These are phyloP conservation scores for Wickerhamiella vanderwaltii DNA, from an alignment of 805 yeast species.

Conservation along the genomic window DNA sequence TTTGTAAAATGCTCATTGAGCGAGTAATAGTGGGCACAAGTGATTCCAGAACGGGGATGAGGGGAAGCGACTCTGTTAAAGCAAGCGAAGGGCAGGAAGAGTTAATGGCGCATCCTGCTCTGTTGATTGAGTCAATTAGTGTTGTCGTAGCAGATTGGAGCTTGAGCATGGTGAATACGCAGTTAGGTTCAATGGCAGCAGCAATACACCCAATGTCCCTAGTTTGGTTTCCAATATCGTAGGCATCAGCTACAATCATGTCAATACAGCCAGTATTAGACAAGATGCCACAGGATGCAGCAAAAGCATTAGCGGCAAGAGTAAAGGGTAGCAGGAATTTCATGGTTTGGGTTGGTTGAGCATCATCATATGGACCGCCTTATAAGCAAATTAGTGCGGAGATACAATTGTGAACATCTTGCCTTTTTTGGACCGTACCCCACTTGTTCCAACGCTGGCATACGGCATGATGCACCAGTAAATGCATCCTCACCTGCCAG, in stretches of 20 bases:
- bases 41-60: constrained; percentile 3
- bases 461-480: no score
- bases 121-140: constrained; percentile 2
- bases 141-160: constrained; percentile 6
- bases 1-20: constrained; percentile 2
- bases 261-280: constrained; percentile 2
- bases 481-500: no score
- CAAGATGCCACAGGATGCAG: constrained; percentile 6
- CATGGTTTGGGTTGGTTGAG: no score
- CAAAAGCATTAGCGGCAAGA: not conserved
- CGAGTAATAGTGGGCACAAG: constrained; percentile 6
- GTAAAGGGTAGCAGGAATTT: not conserved
- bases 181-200: constrained; percentile 7
- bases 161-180: constrained; percentile 8
- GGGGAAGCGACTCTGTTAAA: constrained; percentile 1
- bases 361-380: no score
- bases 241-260: constrained; percentile 1
- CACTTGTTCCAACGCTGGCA: no score
- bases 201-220: constrained; percentile 8
- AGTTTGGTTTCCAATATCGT: constrained; percentile 7
- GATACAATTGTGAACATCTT: no score
- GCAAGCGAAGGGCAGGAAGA: constrained; percentile 3
- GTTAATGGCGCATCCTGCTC: constrained; percentile 1
- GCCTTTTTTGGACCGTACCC: no score
- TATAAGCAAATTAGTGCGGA: no score